Percentiles rank a stretch among this genome's conserved stretches.
These are phyloP conservation scores for Colletotrichum karsti DNA, from an alignment of 2,329 filamentous ascomycete species.

Conservation along the genomic window DNA sequence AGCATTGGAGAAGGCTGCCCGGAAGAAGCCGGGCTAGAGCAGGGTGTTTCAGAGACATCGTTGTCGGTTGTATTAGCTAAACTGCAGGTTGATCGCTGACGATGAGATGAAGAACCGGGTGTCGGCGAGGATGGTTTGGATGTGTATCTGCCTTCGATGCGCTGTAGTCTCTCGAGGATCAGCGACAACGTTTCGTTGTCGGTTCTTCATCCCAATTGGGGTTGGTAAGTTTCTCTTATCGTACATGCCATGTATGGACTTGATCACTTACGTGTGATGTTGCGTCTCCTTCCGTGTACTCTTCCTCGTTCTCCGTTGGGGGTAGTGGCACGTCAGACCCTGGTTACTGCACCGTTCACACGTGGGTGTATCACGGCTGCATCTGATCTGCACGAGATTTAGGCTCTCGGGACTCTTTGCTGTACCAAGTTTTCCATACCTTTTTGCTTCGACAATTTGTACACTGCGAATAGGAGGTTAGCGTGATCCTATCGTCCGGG, in stretches of 20 bases:
- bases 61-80: no score
- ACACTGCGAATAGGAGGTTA: no score
- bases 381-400: slow-evolving; percentile 33
- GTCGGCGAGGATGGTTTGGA: slow-evolving; percentile 18
- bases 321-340: slow-evolving; percentile 37
- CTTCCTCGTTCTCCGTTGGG: slow-evolving; percentile 34
- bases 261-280: slow-evolving; percentile 29
- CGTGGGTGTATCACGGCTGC: slow-evolving; percentile 37
- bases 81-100: neutral
- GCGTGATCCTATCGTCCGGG: no score
- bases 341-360: slow-evolving; percentile 37
- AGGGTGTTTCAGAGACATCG: neutral
- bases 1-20: neutral
- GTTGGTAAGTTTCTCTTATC: neutral
- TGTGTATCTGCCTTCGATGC: slow-evolving; percentile 33
- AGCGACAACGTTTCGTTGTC: slow-evolving; percentile 31
- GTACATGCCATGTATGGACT: neutral
- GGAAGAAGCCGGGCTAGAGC: neutral
- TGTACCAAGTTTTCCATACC: neutral
- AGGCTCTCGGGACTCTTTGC: neutral
- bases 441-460: slow-evolving; percentile 20
- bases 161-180: slow-evolving; percentile 39
- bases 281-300: slow-evolving; percentile 27
- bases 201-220: neutral
- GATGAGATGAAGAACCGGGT: neutral